Evolutionary conservation across 257 asterid genomes (phyloP), one percentile per base, ranked within the genome.

Genomic region (Solanum pimpinellifolium): DNA sequence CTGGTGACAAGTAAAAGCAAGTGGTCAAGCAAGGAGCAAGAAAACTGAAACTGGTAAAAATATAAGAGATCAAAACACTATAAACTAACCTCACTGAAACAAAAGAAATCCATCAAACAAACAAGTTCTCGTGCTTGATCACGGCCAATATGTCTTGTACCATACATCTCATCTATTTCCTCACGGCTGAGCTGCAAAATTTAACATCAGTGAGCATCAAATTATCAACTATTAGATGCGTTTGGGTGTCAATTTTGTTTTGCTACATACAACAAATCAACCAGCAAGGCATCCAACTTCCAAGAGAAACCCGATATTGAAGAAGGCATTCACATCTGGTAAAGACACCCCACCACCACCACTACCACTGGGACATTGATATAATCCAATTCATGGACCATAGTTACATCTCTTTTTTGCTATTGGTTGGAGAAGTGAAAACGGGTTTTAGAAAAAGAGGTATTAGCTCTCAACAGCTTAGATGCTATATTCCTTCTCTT

Each of bases 71-170:
- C 41, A 85, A 66, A 66, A 81, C 33, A 91, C 21, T 56, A 77
- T 33, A 84, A 86, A 86, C 94, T 68, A 91, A 97, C 99, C 99
- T 97, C 99, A 87, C 99, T 97, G 89, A 97, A 97, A 90, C 99
- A 97, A 90, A 97, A 97, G 91, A 95, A 94, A 93, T 97, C 99
- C 99, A 97, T 95, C 93, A 97, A 93, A 86, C 96, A 92, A 86
- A 95, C 99, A 11, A 97, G 97, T 77, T 93, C 94, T 33, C 94
- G 92, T 46, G 98, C 98, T 84, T 95, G 99, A 88, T 93, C 97
- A 88, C 95, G 99, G 41, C 99, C 98, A 89, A 97, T 95, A 88
- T 95, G 98, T 62, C 98, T 92, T 44, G 97, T 92, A 72, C 99
- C 99, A 89, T 95, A 97, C 82, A 94, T 92, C 70, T 93, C 93